Base-by-base conservation (phyloP, 1,139 yeast species). In the Yamadazyma jaroonii region DNA sequence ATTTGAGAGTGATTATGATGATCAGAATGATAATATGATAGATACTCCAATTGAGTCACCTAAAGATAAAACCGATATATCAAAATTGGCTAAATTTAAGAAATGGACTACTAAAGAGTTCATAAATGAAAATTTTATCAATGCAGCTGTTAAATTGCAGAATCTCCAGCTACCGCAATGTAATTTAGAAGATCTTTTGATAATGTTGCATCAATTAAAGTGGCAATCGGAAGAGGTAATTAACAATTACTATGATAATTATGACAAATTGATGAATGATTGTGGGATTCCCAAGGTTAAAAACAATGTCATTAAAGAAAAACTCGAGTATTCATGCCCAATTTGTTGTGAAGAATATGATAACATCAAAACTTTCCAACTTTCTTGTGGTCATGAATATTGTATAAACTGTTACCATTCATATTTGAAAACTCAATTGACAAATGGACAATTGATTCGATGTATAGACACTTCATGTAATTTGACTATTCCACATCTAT, bases 161-260 rank as follows among this genome's bases (percentile, higher is more conserved):
- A 45, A 48, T n/a, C 53, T 53, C 34, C 57, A 56, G 28, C 48
- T 52, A 43, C 74, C 53, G 37, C 67, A 39, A 8, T 59, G 74
- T 32, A 46, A 58, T 7, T 59, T 62, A 7, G 72, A 68, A 37
- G 75, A 77, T 9, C 55, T 79, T 17, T 59, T 79, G 25, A 52
- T 64, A 3, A 60, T 89, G 54, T 64, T 87, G 30, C 79, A 83
- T 36, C 58, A 66, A 39, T 82, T 69, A 55, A 72, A 74, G 35
- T 88, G 96, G 96, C 87, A 83, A 54, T 74, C 76, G 32, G 94
- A 86, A 41, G 75, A 75, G 36, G 70, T 87, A 29, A 66, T 86
- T 37, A 90, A 87, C 43, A 73, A 72, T 32, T 86, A 74, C 61
- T 79, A 84, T 52, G 83, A 76, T 34, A 64, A 78, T 42, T 65